phyloP scores from a whole-genome alignment of 495 filamentous ascomycete genomes.

The Acidomyces sp. region DNA sequence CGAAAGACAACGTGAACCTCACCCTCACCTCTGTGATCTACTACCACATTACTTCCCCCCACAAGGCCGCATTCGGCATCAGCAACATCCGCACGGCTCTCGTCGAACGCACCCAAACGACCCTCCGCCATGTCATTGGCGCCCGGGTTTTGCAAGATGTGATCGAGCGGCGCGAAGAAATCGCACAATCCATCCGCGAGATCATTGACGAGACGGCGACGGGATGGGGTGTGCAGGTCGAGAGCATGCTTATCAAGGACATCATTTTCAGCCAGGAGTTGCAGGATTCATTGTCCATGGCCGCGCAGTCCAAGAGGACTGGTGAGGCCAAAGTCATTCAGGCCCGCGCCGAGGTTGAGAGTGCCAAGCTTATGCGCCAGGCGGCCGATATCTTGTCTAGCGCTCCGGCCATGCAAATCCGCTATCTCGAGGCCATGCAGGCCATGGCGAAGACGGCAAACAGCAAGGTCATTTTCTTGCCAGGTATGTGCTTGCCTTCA shows the following conservation, averaged over 20 bases:
- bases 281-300: slow-evolving; percentile 97
- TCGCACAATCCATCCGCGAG: slow-evolving; percentile 84
- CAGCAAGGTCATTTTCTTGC: slow-evolving; percentile 94
- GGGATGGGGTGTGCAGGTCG: slow-evolving; percentile 91
- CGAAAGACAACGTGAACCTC: slow-evolving; percentile 94
- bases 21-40: slow-evolving; percentile 96
- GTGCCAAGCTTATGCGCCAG: slow-evolving; percentile 94
- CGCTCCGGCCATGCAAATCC: slow-evolving; percentile 97
- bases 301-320: slow-evolving; percentile 97
- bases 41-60: slow-evolving; percentile 90
- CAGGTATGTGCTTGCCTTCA: too few species aligned
- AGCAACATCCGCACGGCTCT: slow-evolving; percentile 87
- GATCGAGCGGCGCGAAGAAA: slow-evolving; percentile 95
- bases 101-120: slow-evolving; percentile 95
- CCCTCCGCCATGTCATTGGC: slow-evolving; percentile 91
- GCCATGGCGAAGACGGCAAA: slow-evolving; percentile 95
- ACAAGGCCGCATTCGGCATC: slow-evolving; percentile 97
- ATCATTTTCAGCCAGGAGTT: slow-evolving; percentile 95
- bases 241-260: slow-evolving; percentile 99
- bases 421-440: slow-evolving; percentile 98
- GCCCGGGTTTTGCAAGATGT: slow-evolving; percentile 95
- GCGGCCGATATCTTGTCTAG: slow-evolving; percentile 89
- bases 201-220: slow-evolving; percentile 93
- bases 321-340: slow-evolving; percentile 97
- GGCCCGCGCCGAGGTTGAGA: slow-evolving; percentile 91